Evolutionary conservation across 179 eudicot species (phyloP), one percentile per base, ranked within the genome.

Genomic region (Beta lomatogona): DNA sequence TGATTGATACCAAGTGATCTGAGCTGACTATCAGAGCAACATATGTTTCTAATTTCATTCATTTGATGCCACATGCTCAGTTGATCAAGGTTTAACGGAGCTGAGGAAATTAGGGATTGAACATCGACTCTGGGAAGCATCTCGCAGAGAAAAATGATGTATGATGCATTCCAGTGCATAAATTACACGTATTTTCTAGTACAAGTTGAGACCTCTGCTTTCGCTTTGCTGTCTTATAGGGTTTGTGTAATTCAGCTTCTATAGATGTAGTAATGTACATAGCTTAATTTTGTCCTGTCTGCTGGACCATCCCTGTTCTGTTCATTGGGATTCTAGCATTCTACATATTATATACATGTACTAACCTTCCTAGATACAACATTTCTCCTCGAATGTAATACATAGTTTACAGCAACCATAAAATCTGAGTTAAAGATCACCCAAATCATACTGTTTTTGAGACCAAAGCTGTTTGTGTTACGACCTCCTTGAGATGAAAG

Each of bases 71-170:
- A 59, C 52, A n/a, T 77, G 14, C 71, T 14, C 85, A 93, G 94
- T 82, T 76, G 97, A 93, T 79, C 93, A 87, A 87, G 97, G 97
- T 58, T 78, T 93, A 66, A 85, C 77, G 84, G 95, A 93, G 91
- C 87, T 90, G 86, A 85, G 95, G 85, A 92, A 93, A 83, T 77
- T 92, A 82, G 89, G 87, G 68, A 89, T 92, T 77, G 95, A 90
- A 85, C 87, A 71, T 28, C 81, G 89, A 50, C 92, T 92, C 13
- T 92, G 93, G 97, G 90, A 93, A 84, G 92, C 89, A 77, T 92
- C 95, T 16, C 92, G 93, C 64, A 87, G 75, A 79, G 88, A 87
- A 78, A 78, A 85, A 76, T 57, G 93, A 88, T 79, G 6, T 73
- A 52, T 82, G 83, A 86, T 36, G 53, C 53, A 48, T 76, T 53